These are phyloP conservation scores for Lactuca saligna DNA, from an alignment of 129 eudicot species.

Conservation along the genomic window DNA sequence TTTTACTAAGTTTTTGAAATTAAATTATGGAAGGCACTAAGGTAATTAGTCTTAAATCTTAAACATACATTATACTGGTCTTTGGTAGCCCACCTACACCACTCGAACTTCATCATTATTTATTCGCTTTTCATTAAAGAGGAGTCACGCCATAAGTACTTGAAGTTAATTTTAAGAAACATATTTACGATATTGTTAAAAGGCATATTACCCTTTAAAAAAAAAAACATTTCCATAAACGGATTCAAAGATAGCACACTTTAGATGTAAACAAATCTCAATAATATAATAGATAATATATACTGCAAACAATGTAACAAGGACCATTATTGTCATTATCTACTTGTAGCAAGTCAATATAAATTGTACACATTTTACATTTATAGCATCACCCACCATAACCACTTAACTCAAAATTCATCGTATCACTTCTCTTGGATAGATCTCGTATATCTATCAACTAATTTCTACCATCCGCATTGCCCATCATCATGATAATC, in stretches of 20 bases:
- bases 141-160: too few species aligned
- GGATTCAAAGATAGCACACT: constrained; percentile 5
- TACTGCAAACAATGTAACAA: background rate
- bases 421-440: background rate
- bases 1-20: too few species aligned
- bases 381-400: constrained; percentile 7
- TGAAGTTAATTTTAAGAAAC: too few species aligned
- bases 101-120: background rate
- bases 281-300: background rate
- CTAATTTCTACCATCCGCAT: constrained; percentile 16
- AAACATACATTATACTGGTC: background rate
- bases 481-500: constrained; percentile 7
- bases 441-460: constrained; percentile 18
- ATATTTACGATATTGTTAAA: background rate
- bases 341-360: constrained; percentile 7
- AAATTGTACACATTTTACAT: constrained; percentile 35
- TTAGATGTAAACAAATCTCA: background rate
- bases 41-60: too few species aligned
- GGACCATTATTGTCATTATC: constrained; percentile 7
- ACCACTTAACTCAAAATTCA: background rate
- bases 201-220: too few species aligned
- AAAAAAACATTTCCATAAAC: background rate
- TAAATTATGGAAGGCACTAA: too few species aligned
- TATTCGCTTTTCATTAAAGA: too few species aligned
- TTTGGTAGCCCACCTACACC: background rate